Percentiles rank a stretch among this genome's conserved stretches.
Evolutionary conservation across 495 filamentous ascomycete species (phyloP).

Genomic region (Jackrogersella minutella): DNA sequence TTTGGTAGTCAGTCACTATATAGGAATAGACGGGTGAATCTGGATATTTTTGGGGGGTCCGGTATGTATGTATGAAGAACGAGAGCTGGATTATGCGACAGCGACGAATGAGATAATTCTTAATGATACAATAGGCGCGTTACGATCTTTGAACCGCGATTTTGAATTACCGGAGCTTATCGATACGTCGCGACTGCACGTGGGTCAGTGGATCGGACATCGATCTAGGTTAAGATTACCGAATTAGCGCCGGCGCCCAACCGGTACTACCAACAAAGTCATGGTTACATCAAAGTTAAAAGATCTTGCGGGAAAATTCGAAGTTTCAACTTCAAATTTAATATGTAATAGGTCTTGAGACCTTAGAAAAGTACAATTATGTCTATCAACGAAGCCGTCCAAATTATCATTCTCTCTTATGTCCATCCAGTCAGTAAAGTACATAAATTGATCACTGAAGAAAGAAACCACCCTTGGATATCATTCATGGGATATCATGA

Average conservation of each 20-base stretch:
- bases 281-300: background rate
- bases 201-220: conserved; percentile 16
- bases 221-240: background rate
- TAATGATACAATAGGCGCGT: conserved; percentile 23
- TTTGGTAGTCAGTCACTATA: too few relatives aligned
- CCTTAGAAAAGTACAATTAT: conserved; percentile 5
- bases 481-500: conserved; percentile 15
- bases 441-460: conserved; percentile 12
- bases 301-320: background rate
- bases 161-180: conserved; percentile 31
- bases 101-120: background rate
- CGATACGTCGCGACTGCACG: conserved; percentile 41
- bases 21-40: too few relatives aligned
- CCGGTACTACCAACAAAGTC: background rate
- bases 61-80: background rate
- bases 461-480: conserved; percentile 23
- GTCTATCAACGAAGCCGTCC: conserved; percentile 4
- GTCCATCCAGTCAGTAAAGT: conserved; percentile 21
- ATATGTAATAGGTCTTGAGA: conserved; percentile 7
- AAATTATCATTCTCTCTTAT: conserved; percentile 34
- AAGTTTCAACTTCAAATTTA: conserved; percentile 2
- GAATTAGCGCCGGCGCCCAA: background rate
- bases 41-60: too few relatives aligned
- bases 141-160: conserved; percentile 29
- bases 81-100: conserved; percentile 1